A percentile compares a stretch with the other conserved stretches of the same genome.
Evolutionary conservation across 2,329 filamentous ascomycete genomes (phyloP).

Genomic region (Zasmidium citrigriseum): DNA sequence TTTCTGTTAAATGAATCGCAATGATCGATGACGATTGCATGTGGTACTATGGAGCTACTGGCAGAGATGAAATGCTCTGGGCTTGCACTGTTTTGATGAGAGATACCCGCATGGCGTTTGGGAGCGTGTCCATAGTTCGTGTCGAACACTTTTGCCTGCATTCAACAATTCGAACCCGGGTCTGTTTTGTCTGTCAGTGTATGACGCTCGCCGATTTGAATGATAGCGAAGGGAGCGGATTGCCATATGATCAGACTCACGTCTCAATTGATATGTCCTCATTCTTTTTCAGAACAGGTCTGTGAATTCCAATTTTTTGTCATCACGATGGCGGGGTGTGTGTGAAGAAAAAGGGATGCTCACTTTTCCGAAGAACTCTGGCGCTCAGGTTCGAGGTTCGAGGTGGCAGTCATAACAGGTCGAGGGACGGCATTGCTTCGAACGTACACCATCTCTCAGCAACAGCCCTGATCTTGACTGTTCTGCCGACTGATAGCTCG

Average conservation of each 20-base stretch:
- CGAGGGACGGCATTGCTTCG: conserved; percentile 11
- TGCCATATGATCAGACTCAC: neutral
- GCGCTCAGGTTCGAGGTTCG: too few relatives aligned
- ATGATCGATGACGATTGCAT: neutral
- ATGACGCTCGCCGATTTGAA: too few relatives aligned
- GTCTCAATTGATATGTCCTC: conserved; percentile 22
- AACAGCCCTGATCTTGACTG: conserved; percentile 44
- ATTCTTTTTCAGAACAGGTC: conserved; percentile 34
- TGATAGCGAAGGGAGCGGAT: neutral
- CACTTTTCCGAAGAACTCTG: neutral
- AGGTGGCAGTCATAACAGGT: neutral
- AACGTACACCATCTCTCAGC: conserved; percentile 48
- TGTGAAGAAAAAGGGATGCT: conserved; percentile 1
- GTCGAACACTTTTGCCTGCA: too few relatives aligned
- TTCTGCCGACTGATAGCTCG: conserved; percentile 48
- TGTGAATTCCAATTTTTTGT: conserved; percentile 27
- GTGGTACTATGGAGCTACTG: neutral
- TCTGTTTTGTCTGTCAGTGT: too few relatives aligned
- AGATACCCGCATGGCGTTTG: neutral
- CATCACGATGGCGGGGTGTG: conserved; percentile 24
- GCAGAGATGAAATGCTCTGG: too few relatives aligned
- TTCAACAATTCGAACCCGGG: too few relatives aligned
- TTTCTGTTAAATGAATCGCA: neutral
- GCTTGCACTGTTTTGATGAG: neutral
- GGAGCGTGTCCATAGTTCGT: too few relatives aligned